Evolutionary conservation across 495 filamentous ascomycete genomes (phyloP).

Genomic region (Gamarada debralockiae): DNA sequence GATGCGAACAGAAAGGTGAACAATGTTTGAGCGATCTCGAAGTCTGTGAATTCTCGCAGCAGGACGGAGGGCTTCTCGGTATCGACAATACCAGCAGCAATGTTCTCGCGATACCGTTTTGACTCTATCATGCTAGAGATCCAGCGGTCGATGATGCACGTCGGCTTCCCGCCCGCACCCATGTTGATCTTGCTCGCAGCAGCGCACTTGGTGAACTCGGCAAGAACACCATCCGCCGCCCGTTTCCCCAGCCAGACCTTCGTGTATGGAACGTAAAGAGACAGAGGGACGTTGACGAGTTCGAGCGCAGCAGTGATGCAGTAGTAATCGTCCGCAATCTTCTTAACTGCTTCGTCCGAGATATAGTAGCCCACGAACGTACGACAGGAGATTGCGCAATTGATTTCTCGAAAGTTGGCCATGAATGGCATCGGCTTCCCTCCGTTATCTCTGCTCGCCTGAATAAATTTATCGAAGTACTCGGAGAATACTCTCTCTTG

Average conservation of each 20-base stretch:
- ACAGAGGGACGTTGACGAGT: slow-evolving; percentile 96
- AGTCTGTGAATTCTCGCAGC: slow-evolving; percentile 84
- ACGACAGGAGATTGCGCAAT: slow-evolving; percentile 90
- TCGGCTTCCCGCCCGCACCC: slow-evolving; percentile 81
- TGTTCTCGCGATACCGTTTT: slow-evolving; percentile 67
- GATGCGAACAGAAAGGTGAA: slow-evolving; percentile 99
- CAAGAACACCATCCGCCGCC: slow-evolving; percentile 87
- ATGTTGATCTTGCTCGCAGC: slow-evolving; percentile 91
- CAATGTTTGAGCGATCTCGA: slow-evolving; percentile 89
- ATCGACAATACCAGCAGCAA: slow-evolving; percentile 60
- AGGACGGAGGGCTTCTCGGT: slow-evolving; percentile 77
- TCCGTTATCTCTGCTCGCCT: slow-evolving; percentile 64
- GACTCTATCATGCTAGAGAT: slow-evolving; percentile 80
- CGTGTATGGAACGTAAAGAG: slow-evolving; percentile 94
- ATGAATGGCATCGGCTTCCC: slow-evolving; percentile 82
- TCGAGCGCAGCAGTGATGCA: slow-evolving; percentile 93
- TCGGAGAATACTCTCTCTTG: slow-evolving; percentile 88
- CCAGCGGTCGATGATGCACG: slow-evolving; percentile 96
- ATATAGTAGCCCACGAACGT: slow-evolving; percentile 98
- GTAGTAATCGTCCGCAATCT: slow-evolving; percentile 96
- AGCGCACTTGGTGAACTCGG: slow-evolving; percentile 86
- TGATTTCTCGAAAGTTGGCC: slow-evolving; percentile 89
- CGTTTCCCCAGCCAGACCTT: slow-evolving; percentile 98
- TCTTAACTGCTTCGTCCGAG: slow-evolving; percentile 81
- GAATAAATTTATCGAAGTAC: slow-evolving; percentile 76